Evolutionary conservation across 1,284 basidiomycete species (phyloP).

Genomic region (Puccinia horiana): DNA sequence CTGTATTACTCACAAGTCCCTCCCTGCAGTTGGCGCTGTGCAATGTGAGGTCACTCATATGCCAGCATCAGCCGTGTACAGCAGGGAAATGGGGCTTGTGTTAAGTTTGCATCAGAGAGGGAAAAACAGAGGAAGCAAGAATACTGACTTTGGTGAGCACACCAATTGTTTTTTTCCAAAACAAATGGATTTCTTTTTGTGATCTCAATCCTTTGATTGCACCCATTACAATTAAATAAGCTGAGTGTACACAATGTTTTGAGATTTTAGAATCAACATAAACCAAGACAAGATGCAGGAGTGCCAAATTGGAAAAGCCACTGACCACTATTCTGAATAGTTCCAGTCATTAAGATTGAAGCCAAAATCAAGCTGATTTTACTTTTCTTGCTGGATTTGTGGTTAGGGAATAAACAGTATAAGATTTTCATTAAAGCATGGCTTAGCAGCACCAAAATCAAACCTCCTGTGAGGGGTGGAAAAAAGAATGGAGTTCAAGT

Average conservation of each 20-base stretch:
- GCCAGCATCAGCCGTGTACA: too few species aligned
- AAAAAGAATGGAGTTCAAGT: slow-evolving; percentile 69
- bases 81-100: too few species aligned
- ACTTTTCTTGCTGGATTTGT: slow-evolving; percentile 61
- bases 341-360: slow-evolving; percentile 75
- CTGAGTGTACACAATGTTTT: slow-evolving; percentile 54
- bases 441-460: slow-evolving; percentile 22
- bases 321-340: slow-evolving; percentile 71
- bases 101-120: background rate
- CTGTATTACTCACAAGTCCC: too few species aligned
- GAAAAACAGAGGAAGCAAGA: background rate
- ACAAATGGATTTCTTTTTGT: slow-evolving; percentile 64
- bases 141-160: slow-evolving; percentile 32
- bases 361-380: slow-evolving; percentile 75
- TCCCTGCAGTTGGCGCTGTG: too few species aligned
- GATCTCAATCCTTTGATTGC: slow-evolving; percentile 78
- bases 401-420: slow-evolving; percentile 19
- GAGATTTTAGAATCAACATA: too few species aligned
- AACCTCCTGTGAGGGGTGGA: slow-evolving; percentile 11
- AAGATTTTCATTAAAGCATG: slow-evolving; percentile 23
- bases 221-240: slow-evolving; percentile 75
- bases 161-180: slow-evolving; percentile 38
- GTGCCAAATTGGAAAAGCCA: background rate
- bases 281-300: too few species aligned
- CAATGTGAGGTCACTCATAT: too few species aligned